These are phyloP conservation scores for Apocynum venetum DNA, from an alignment of 257 asterid genomes.

Conservation along the genomic window DNA sequence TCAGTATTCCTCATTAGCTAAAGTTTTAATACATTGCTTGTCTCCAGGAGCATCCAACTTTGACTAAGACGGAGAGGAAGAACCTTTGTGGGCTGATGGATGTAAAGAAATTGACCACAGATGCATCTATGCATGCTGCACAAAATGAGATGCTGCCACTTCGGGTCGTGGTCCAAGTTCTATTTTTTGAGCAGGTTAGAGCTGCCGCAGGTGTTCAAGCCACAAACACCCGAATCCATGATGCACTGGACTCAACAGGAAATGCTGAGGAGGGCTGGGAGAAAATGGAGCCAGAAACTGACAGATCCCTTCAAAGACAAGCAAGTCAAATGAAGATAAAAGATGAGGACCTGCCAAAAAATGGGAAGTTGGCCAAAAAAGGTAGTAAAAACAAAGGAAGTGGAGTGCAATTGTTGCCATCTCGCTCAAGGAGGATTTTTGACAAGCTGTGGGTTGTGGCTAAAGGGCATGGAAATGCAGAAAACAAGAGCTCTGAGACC, in stretches of 20 bases:
- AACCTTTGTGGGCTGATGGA: slow-evolving; percentile 69
- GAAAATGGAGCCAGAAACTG: slow-evolving; percentile 33
- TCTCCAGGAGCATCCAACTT: slow-evolving; percentile 52
- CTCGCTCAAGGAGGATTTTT: slow-evolving; percentile 81
- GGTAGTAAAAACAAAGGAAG: slow-evolving; percentile 54
- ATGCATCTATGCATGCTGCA: slow-evolving; percentile 83
- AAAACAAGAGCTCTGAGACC: slow-evolving; percentile 76
- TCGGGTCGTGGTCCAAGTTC: slow-evolving; percentile 76
- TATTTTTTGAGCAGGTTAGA: slow-evolving; percentile 69
- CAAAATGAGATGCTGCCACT: slow-evolving; percentile 87
- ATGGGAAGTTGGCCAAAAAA: slow-evolving; percentile 36
- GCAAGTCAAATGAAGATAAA: slow-evolving; percentile 48
- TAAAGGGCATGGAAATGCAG: slow-evolving; percentile 50
- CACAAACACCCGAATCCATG: slow-evolving; percentile 20
- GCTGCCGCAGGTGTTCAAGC: slow-evolving; percentile 44
- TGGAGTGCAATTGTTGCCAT: slow-evolving; percentile 61
- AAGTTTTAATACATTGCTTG: background rate
- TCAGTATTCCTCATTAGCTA: background rate
- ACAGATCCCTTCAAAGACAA: slow-evolving; percentile 41
- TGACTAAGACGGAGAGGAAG: slow-evolving; percentile 71
- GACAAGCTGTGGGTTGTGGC: slow-evolving; percentile 73
- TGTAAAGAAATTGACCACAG: slow-evolving; percentile 57
- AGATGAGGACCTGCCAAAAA: slow-evolving; percentile 37
- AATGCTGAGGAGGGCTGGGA: slow-evolving; percentile 40
- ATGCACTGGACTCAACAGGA: slow-evolving; percentile 32